Conservation (phyloP, 176 grass and related monocot genomes). For the Cenchrus purpureus region DNA sequence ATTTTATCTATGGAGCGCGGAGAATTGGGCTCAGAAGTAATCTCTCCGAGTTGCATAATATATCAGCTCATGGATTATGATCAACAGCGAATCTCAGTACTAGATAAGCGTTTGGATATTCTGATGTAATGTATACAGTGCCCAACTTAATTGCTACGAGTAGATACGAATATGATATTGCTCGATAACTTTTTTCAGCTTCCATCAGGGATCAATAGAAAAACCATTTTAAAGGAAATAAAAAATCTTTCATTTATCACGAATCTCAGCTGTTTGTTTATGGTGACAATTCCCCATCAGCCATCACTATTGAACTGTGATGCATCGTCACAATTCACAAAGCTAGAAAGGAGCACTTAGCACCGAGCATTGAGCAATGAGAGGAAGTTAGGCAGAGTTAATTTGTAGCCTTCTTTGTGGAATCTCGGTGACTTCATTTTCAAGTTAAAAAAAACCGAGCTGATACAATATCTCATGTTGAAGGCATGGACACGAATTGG, state of each 20-base stretch:
- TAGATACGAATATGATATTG: conserved; percentile 1
- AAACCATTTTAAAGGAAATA: background rate
- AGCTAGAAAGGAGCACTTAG: background rate
- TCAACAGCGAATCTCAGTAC: background rate
- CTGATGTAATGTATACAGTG: background rate
- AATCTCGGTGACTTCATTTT: background rate
- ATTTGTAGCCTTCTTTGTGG: background rate
- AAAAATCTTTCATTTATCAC: background rate
- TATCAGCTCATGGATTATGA: background rate
- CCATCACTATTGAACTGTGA: background rate
- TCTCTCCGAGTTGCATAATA: background rate
- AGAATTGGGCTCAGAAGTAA: background rate
- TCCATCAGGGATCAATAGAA: background rate
- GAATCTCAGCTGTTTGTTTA: background rate
- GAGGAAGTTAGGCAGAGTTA: background rate
- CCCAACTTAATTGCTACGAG: background rate
- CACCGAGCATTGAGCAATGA: background rate
- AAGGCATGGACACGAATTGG: background rate
- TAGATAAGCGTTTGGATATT: background rate
- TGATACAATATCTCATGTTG: background rate
- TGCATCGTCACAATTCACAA: conserved; percentile 6
- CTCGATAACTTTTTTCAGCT: background rate
- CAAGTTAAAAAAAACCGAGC: background rate
- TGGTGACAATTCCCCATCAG: background rate
- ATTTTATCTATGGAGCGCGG: background rate